Evolutionary conservation across 768 basidiomycete genomes (phyloP).

Genomic region (Tricholoma furcatifolium): DNA sequence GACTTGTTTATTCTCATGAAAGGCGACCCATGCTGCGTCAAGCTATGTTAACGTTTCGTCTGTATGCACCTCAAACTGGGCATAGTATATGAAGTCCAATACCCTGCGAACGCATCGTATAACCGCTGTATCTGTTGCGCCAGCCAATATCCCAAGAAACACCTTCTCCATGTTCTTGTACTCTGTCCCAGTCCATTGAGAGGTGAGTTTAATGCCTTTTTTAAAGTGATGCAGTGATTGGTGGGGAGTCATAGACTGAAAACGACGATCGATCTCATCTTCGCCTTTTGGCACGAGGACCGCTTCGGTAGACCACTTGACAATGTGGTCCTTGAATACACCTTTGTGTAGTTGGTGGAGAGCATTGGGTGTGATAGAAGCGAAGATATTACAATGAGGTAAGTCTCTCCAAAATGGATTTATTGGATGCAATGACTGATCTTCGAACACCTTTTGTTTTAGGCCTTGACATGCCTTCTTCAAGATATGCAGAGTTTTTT

Average conservation of each 20-base stretch:
- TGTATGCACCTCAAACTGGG: slow-evolving; percentile 28
- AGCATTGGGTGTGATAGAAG: slow-evolving; percentile 34
- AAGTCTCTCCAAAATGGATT: slow-evolving; percentile 36
- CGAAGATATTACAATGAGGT: slow-evolving; percentile 34
- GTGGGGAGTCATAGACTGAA: slow-evolving; percentile 21
- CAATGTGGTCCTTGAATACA: slow-evolving; percentile 37
- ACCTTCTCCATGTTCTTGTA: slow-evolving; percentile 28
- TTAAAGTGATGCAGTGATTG: slow-evolving; percentile 35
- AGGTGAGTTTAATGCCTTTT: slow-evolving; percentile 34
- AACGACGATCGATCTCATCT: slow-evolving; percentile 29
- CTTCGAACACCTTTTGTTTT: slow-evolving; percentile 6
- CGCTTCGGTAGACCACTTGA: slow-evolving; percentile 26
- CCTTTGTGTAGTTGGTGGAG: slow-evolving; percentile 45
- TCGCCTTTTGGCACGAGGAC: slow-evolving; percentile 5
- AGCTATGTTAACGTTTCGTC: slow-evolving; percentile 23
- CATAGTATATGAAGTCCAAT: slow-evolving; percentile 28
- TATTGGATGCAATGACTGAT: slow-evolving; percentile 10
- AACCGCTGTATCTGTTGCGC: slow-evolving; percentile 29
- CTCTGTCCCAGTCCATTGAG: slow-evolving; percentile 37
- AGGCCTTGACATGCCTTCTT: slow-evolving; percentile 1
- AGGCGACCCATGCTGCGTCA: slow-evolving; percentile 20
- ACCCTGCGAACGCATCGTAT: slow-evolving; percentile 17
- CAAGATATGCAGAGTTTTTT: slow-evolving; percentile 8
- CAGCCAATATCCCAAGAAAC: slow-evolving; percentile 27
- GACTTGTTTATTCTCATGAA: slow-evolving; percentile 32